phyloP scores from a whole-genome alignment of 2,329 filamentous ascomycete species.

The Ophiocordyceps polyrhachis-furcata region DNA sequence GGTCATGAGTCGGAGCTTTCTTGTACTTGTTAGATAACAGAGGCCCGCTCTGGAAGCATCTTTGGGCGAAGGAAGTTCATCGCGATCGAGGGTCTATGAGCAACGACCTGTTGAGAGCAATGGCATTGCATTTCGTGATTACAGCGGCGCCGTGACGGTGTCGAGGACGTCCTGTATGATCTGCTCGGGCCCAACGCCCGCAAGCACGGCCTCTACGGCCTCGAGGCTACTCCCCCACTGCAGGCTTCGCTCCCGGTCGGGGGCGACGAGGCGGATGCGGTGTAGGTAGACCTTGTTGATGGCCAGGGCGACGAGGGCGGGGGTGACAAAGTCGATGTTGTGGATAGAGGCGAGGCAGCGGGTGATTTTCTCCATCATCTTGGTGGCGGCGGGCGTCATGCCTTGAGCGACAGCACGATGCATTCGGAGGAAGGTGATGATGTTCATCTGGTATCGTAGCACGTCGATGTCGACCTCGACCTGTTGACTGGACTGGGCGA shows the following conservation, averaged over 20 bases:
- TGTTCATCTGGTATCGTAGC: constrained; percentile 68
- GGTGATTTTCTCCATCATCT: constrained; percentile 52
- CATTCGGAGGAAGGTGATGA: constrained; percentile 70
- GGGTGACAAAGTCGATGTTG: constrained; percentile 61
- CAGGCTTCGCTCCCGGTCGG: constrained; percentile 65
- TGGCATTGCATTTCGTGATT: neutral
- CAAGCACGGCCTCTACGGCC: constrained; percentile 48
- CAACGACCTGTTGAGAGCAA: neutral
- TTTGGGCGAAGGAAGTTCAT: neutral
- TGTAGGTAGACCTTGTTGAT: constrained; percentile 78
- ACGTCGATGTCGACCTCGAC: constrained; percentile 59
- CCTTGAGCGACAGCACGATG: constrained; percentile 70
- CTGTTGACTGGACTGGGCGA: constrained; percentile 37
- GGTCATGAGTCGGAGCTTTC: neutral
- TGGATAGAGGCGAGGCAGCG: constrained; percentile 68
- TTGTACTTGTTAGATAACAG: neutral
- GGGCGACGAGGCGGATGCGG: constrained; percentile 50
- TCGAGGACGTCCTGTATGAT: constrained; percentile 46
- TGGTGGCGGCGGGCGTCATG: constrained; percentile 59
- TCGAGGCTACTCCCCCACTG: constrained; percentile 75
- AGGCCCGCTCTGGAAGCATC: neutral
- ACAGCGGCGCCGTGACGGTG: constrained; percentile 33
- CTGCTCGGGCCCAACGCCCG: constrained; percentile 39
- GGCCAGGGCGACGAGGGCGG: constrained; percentile 66
- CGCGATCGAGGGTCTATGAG: neutral